Base-by-base conservation (phyloP, 1,284 basidiomycete genomes). In the Ustilago curta region DNA sequence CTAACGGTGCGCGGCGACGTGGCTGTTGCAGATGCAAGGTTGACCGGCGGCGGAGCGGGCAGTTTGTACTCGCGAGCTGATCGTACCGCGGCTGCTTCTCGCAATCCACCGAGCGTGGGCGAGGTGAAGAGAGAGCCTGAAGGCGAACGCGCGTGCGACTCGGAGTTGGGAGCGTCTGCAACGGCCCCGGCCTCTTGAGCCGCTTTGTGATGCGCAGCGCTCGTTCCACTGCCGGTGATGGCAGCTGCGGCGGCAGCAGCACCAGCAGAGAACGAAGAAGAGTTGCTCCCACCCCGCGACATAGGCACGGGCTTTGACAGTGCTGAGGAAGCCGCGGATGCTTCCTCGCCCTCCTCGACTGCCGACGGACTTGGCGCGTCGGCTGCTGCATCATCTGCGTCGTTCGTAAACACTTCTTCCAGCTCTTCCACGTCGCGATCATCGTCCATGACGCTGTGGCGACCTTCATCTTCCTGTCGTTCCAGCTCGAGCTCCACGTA, bases 401-500 rank as follows among this genome's bases (percentile, higher is more conserved):
- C 52, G 25, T 67, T 44, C 39, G 50, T 39, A 90, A 63, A 93
- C 90, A 83, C 86, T 67, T 87, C 87, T 71, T 88, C 89, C 61
- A 88, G 86, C 77, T 89, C 88, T 48, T 76, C 73, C 2, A 68
- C 52, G 48, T 76, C 73, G 37, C 57, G 64, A 31, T 71, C 60
- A 19, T 63, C 68, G 39, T 52, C 65, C 45, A 56, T 32, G 18
- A 58, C 61, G 52, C 67, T 60, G 43, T 54, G 55, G 11, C 64
- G 64, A 16, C 40, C 45, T 78, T 88, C 91, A 3, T 80, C 65
- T 25, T 93, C 91, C 64, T 87, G 88, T 70, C 92, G 91, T 55
- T 91, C 88, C 52, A 96, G 88, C 74, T 91, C 90, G 81, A 94
- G 91, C 86, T 99, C 96, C 77, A 97, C 97, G 86, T 94, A 97